Evolutionary conservation across 2,329 filamentous ascomycete species (phyloP).

Genomic region (Beauveria brongniartii): DNA sequence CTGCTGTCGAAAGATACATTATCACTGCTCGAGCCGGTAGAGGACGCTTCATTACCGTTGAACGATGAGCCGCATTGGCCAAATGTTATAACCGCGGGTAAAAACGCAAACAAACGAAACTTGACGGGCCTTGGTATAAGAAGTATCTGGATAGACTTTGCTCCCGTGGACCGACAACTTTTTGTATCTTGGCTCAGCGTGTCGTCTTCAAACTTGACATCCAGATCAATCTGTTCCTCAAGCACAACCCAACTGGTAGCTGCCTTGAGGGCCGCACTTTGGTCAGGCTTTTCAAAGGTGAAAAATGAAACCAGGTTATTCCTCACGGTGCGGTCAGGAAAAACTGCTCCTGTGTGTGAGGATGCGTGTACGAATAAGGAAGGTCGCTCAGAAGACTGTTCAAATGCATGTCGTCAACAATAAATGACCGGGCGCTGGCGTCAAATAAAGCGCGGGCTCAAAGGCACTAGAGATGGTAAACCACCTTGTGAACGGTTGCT

Average conservation of each 20-base stretch:
- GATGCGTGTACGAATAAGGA: constrained; percentile 32
- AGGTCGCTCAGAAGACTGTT: constrained; percentile 31
- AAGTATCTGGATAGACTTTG: neutral
- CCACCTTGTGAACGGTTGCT: constrained; percentile 27
- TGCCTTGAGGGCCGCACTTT: constrained; percentile 32
- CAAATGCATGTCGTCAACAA: constrained; percentile 36
- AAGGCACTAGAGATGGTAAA: constrained; percentile 40
- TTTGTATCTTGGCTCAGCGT: constrained; percentile 30
- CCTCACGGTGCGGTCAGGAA: constrained; percentile 36
- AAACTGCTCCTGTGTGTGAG: constrained; percentile 43
- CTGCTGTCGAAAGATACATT: constrained; percentile 40
- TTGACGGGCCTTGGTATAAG: neutral
- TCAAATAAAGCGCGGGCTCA: constrained; percentile 41
- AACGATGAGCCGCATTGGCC: constrained; percentile 23
- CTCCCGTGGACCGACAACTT: constrained; percentile 17
- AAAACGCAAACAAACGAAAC: neutral
- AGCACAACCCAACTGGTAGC: constrained; percentile 35
- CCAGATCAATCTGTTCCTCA: constrained; percentile 29
- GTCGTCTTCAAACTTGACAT: constrained; percentile 26
- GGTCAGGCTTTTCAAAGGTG: constrained; percentile 24
- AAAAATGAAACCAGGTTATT: constrained; percentile 38
- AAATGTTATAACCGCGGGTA: neutral
- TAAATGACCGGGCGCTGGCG: constrained; percentile 27
- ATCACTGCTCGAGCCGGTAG: constrained; percentile 36
- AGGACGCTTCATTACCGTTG: constrained; percentile 41